phyloP scores from a whole-genome alignment of 2,329 filamentous ascomycete genomes.

The Trichoderma atroviride region DNA sequence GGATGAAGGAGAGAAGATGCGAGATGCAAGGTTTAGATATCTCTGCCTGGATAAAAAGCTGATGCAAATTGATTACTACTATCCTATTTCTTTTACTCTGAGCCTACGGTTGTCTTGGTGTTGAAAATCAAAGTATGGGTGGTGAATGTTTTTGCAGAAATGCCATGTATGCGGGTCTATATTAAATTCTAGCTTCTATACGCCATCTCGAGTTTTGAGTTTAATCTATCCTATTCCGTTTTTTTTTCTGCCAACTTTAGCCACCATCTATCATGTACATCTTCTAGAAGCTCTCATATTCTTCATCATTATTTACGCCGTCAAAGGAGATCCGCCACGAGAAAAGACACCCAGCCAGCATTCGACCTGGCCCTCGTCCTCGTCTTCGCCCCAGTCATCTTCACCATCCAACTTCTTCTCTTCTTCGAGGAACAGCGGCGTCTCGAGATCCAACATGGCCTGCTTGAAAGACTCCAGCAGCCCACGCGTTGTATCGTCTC shows the following conservation, averaged over 20 bases:
- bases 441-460: constrained; percentile 58
- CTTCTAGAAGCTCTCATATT: background rate
- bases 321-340: constrained; percentile 33
- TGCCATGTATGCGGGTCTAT: background rate
- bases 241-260: background rate
- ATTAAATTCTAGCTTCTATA: background rate
- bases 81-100: background rate
- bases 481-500: constrained; percentile 66
- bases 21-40: background rate
- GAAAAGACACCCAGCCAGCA: constrained; percentile 72
- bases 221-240: constrained; percentile 10
- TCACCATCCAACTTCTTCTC: constrained; percentile 66
- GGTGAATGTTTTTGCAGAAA: background rate
- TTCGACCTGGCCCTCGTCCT: constrained; percentile 53
- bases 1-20: background rate
- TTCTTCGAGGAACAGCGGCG: constrained; percentile 54
- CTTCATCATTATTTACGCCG: constrained; percentile 14
- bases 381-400: constrained; percentile 71
- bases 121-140: background rate
- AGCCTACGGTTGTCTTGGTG: background rate
- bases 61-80: background rate
- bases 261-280: constrained; percentile 11
- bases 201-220: background rate
- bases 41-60: background rate
- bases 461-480: constrained; percentile 66